Evolutionary conservation across 202 grass and related monocot genomes (phyloP).

Genomic region (Carex sylvatica): DNA sequence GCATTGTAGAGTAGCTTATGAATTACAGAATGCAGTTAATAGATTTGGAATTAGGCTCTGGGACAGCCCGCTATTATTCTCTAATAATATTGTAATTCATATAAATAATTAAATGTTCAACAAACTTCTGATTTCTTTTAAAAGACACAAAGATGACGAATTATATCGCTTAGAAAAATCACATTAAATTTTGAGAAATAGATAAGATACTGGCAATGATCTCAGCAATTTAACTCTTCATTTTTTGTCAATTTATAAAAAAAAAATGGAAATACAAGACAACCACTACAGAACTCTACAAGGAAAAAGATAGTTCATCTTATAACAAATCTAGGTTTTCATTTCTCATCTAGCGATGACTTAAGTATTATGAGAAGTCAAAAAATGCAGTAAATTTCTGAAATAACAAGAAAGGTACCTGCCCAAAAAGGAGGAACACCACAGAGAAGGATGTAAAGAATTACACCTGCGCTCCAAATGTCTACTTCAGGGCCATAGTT

Average conservation of each 20-base stretch:
- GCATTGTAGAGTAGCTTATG: background rate
- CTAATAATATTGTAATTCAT: background rate
- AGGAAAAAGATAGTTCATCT: background rate
- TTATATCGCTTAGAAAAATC: too few relatives aligned
- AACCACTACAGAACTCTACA: background rate
- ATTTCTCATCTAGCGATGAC: background rate
- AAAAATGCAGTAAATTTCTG: background rate
- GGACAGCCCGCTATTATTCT: background rate
- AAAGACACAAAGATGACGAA: too few relatives aligned
- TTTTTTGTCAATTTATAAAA: background rate
- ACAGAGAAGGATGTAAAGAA: constrained; percentile 39
- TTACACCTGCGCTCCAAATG: constrained; percentile 42
- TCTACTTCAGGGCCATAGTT: constrained; percentile 41
- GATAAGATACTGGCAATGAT: background rate
- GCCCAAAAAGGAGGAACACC: constrained; percentile 41
- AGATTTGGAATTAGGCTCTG: too few relatives aligned
- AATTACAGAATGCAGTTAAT: background rate
- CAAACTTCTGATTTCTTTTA: too few relatives aligned
- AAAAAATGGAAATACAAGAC: background rate
- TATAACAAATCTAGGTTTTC: background rate
- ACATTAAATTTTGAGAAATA: background rate
- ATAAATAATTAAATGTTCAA: background rate
- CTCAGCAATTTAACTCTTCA: background rate
- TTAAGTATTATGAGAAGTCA: background rate
- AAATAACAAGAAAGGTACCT: constrained; percentile 21